Conservation (phyloP, 345 rosid genomes). For the Pelargonium nanum region DNA sequence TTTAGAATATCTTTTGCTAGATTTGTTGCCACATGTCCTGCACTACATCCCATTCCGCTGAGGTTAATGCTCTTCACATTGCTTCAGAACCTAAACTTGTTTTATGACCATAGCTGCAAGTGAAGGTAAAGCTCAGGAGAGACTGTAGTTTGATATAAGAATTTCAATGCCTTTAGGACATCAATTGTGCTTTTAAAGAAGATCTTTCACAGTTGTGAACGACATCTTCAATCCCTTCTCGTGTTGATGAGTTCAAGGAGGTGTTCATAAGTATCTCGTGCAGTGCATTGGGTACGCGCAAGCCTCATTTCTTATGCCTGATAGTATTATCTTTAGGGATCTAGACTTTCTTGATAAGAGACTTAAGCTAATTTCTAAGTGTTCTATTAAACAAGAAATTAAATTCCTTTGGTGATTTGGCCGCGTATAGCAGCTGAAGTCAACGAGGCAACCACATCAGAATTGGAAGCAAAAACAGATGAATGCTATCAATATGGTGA, state of each 20-base stretch:
- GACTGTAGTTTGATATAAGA: constrained; percentile 49
- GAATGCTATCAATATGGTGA: constrained; percentile 11
- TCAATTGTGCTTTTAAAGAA: constrained; percentile 32
- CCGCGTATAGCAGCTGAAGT: constrained; percentile 41
- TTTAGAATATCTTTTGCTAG: too few species aligned
- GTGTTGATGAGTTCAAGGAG: constrained; percentile 15
- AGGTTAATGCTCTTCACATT: too few species aligned
- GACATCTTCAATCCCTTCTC: constrained; percentile 36
- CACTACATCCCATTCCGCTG: too few species aligned
- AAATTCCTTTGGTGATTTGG: constrained; percentile 26
- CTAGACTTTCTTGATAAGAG: constrained; percentile 26
- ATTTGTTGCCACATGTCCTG: too few species aligned
- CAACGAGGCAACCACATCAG: constrained; percentile 33
- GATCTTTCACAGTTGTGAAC: constrained; percentile 30
- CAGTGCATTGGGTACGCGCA: constrained; percentile 21
- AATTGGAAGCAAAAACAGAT: constrained; percentile 19
- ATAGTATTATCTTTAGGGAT: constrained; percentile 30
- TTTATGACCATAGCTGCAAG: constrained; percentile 39
- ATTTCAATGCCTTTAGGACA: constrained; percentile 42
- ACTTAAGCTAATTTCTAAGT: constrained; percentile 5
- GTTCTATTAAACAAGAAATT: constrained; percentile 25
- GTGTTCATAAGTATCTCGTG: constrained; percentile 30
- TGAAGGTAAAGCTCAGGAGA: constrained; percentile 52
- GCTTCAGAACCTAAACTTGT: too few species aligned
- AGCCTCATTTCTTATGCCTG: constrained; percentile 47